Evolutionary conservation across 495 filamentous ascomycete species (phyloP).

Genomic region (Xylaria bambusicola): DNA sequence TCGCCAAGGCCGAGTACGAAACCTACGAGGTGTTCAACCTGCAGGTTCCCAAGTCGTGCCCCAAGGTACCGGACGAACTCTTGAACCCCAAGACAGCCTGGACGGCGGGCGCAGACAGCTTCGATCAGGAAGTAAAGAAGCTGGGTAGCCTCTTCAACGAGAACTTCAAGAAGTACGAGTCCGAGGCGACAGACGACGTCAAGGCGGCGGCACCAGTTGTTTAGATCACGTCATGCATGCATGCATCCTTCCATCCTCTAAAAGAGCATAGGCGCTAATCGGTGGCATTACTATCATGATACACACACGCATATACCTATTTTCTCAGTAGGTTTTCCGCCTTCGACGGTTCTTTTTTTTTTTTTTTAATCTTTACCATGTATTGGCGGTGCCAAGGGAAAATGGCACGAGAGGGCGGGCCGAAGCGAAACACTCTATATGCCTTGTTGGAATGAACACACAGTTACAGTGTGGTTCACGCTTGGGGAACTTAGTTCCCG

Average conservation of each 20-base stretch:
- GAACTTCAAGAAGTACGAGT: constrained; percentile 95
- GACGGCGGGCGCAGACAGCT: constrained; percentile 74
- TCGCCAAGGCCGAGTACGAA: constrained; percentile 90
- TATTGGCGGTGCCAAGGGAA: neutral
- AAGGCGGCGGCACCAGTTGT: constrained; percentile 65
- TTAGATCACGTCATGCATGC: too few relatives aligned
- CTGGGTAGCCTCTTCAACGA: constrained; percentile 84
- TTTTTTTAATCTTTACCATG: neutral
- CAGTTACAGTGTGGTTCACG: too few relatives aligned
- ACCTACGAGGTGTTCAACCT: constrained; percentile 97
- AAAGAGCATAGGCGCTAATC: constrained; percentile 26
- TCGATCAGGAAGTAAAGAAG: constrained; percentile 85
- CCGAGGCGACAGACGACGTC: constrained; percentile 83
- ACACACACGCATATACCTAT: constrained; percentile 15
- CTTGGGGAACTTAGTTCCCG: too few relatives aligned
- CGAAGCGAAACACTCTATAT: constrained; percentile 24
- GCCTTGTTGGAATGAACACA: constrained; percentile 4
- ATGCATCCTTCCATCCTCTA: too few relatives aligned
- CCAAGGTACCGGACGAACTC: constrained; percentile 83
- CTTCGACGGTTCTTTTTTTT: neutral
- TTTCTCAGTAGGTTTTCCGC: constrained; percentile 24
- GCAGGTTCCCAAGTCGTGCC: constrained; percentile 81
- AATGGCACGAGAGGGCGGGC: constrained; percentile 13
- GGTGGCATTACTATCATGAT: constrained; percentile 24
- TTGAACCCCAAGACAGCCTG: constrained; percentile 93